A percentile compares a stretch with the other conserved stretches of the same genome.
Evolutionary conservation across 768 basidiomycete genomes (phyloP).

Genomic region (Pisolithus tinctorius): DNA sequence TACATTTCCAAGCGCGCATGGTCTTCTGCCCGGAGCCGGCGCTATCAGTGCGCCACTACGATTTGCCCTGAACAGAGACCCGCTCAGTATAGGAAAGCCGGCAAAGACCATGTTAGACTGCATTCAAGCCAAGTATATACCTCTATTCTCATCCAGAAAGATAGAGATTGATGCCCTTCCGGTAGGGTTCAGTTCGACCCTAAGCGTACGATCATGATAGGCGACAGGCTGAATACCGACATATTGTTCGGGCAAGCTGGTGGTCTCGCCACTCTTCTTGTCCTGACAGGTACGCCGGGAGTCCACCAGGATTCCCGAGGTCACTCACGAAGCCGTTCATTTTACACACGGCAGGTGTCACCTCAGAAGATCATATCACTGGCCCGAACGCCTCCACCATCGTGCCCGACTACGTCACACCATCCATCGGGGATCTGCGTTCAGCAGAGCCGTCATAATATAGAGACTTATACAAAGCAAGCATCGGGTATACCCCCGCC

Average conservation of each 20-base stretch:
- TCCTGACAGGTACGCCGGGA: conserved; percentile 65
- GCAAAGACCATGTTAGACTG: conserved; percentile 87
- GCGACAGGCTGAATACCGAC: conserved; percentile 93
- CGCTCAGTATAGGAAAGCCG: conserved; percentile 87
- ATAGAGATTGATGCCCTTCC: conserved; percentile 6
- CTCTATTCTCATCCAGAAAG: not conserved
- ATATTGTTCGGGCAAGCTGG: conserved; percentile 89
- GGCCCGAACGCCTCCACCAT: conserved; percentile 64
- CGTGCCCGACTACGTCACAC: conserved; percentile 75
- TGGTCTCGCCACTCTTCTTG: conserved; percentile 81
- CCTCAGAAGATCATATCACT: conserved; percentile 64
- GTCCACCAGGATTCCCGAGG: not conserved
- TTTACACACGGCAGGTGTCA: conserved; percentile 52
- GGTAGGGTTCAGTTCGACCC: conserved; percentile 82
- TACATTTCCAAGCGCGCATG: conserved; percentile 74
- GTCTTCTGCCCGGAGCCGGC: conserved; percentile 80
- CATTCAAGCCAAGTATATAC: conserved; percentile 66
- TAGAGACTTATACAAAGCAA: conserved; percentile 1
- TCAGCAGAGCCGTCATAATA: conserved; percentile 21
- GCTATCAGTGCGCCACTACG: conserved; percentile 77
- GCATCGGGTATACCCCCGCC: not conserved
- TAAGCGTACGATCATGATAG: conserved; percentile 85
- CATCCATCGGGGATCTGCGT: conserved; percentile 77
- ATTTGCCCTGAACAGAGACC: conserved; percentile 61
- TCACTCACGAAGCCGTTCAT: not conserved